A percentile compares a stretch with the other conserved stretches of the same genome.
These are phyloP conservation scores for Tritrichomonas musculus DNA, from an alignment of 208 protist species.

Conservation along the genomic window DNA sequence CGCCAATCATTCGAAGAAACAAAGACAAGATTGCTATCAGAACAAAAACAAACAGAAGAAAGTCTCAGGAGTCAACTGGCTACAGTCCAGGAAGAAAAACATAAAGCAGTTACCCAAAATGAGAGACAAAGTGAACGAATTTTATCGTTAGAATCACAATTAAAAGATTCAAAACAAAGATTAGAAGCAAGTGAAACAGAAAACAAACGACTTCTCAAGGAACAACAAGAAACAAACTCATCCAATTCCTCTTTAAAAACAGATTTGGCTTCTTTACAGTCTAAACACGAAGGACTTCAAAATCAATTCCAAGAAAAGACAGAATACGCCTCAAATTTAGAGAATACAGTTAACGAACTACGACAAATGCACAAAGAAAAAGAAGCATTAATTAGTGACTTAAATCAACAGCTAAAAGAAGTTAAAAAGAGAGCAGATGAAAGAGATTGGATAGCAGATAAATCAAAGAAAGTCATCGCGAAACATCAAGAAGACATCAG, in stretches of 20 bases:
- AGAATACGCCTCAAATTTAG: background rate
- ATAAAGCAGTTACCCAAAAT: background rate
- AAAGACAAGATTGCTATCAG: background rate
- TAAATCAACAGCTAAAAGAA: background rate
- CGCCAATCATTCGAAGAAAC: background rate
- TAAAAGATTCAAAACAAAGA: background rate
- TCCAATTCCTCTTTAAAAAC: background rate
- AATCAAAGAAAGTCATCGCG: slow-evolving; percentile 8
- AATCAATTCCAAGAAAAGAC: background rate
- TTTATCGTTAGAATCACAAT: background rate
- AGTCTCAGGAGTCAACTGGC: background rate
- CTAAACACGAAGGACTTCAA: background rate
- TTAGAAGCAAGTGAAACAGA: background rate
- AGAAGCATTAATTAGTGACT: background rate
- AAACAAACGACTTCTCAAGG: background rate
- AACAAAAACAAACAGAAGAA: background rate
- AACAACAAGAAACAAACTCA: background rate
- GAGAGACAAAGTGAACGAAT: background rate
- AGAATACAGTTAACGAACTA: background rate
- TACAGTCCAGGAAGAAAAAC: background rate
- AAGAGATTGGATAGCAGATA: slow-evolving; percentile 14
- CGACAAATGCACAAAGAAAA: background rate
- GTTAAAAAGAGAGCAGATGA: background rate
- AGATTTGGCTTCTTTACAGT: background rate
- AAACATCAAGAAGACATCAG: background rate